These are phyloP conservation scores for Torrubiellomyces zombiae DNA, from an alignment of 2,329 filamentous ascomycete species.

Conservation along the genomic window DNA sequence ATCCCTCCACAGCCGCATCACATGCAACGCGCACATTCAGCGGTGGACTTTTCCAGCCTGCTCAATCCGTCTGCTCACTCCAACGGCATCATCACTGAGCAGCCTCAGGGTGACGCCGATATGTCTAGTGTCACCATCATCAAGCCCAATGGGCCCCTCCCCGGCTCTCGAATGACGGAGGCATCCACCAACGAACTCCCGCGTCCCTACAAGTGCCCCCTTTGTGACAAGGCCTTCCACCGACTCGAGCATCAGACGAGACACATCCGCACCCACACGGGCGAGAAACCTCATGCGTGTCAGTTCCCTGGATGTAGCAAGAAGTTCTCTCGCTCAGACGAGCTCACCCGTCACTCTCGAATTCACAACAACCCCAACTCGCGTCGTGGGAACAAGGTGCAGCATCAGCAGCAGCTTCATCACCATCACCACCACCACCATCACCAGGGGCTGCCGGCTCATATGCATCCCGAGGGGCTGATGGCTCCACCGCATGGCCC, in stretches of 20 bases:
- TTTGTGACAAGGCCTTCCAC: slow-evolving; percentile 98
- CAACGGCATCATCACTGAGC: slow-evolving; percentile 9
- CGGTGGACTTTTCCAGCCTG: slow-evolving; percentile 60
- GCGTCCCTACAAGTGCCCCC: slow-evolving; percentile 92
- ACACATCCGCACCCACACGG: slow-evolving; percentile 93
- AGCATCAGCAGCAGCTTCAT: slow-evolving; percentile 22
- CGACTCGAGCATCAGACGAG: slow-evolving; percentile 82
- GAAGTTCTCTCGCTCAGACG: slow-evolving; percentile 90
- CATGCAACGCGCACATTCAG: slow-evolving; percentile 61
- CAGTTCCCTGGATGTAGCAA: slow-evolving; percentile 92
- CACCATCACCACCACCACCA: slow-evolving; percentile 19
- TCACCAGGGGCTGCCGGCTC: slow-evolving; percentile 21
- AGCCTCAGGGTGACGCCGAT: slow-evolving; percentile 20
- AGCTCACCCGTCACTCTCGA: slow-evolving; percentile 88
- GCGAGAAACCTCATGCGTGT: slow-evolving; percentile 95
- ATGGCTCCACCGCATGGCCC: slow-evolving; percentile 63
- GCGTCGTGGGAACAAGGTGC: slow-evolving; percentile 71
- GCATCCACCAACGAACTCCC: slow-evolving; percentile 56
- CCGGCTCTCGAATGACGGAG: slow-evolving; percentile 43
- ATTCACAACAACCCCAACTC: slow-evolving; percentile 99
- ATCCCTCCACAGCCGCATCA: slow-evolving; percentile 24
- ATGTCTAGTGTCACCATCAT: slow-evolving; percentile 37
- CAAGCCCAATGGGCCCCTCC: slow-evolving; percentile 45
- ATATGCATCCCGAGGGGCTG: slow-evolving; percentile 42
- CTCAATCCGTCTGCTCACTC: slow-evolving; percentile 38